A percentile compares a stretch with the other conserved stretches of the same genome.
Conservation (phyloP, 805 yeast genomes). For the Candida lessepsii region DNA sequence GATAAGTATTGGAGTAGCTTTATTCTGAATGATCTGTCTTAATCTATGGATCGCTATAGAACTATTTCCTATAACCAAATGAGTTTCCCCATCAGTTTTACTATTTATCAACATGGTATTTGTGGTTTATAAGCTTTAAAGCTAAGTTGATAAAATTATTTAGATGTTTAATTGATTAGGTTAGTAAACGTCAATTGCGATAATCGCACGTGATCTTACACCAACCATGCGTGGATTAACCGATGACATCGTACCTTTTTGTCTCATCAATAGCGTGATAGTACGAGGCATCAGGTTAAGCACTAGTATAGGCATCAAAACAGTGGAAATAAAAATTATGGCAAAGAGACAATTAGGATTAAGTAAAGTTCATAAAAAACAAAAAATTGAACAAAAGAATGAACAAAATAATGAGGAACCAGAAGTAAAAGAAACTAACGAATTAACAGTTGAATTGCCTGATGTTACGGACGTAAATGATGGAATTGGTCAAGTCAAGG, state of each 20-base stretch:
- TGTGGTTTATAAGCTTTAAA: background rate
- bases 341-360: conserved; percentile 40
- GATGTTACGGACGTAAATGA: conserved; percentile 73
- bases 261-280: no score
- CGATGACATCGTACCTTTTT: background rate
- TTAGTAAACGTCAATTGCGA: conserved; percentile 1
- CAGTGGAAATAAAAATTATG: conserved; percentile 12
- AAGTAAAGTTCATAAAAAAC: conserved; percentile 42
- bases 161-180: no score
- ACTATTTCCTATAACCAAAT: conserved; percentile 56
- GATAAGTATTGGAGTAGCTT: conserved; percentile 54
- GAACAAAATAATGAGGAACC: conserved; percentile 15
- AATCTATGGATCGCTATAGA: conserved; percentile 49
- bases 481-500: conserved; percentile 73
- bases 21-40: conserved; percentile 46
- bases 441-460: conserved; percentile 58
- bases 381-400: conserved; percentile 14
- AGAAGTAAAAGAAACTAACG: conserved; percentile 12
- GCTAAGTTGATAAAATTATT: no score
- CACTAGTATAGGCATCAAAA: no score
- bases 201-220: conserved; percentile 6
- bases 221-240: background rate
- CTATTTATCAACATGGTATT: conserved; percentile 34
- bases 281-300: no score
- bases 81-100: conserved; percentile 38